Conservation (phyloP, 2,329 filamentous ascomycete species). For the Capronia epimyces region DNA sequence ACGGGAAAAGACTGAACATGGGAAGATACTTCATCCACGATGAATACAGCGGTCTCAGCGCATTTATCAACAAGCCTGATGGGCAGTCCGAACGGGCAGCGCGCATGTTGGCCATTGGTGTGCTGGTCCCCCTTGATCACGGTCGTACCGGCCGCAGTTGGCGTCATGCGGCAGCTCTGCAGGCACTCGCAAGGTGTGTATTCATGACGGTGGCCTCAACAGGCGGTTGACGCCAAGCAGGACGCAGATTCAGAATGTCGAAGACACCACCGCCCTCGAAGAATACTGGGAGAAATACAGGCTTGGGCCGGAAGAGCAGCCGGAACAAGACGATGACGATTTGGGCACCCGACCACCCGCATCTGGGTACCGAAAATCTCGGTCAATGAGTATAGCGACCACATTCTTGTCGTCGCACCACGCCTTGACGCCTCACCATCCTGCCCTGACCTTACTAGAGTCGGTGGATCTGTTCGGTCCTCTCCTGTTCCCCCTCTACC, state of each 20-base stretch:
- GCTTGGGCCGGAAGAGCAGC: constrained; percentile 32
- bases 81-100: constrained; percentile 77
- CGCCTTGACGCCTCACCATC: constrained; percentile 70
- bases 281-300: constrained; percentile 71
- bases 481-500: constrained; percentile 82
- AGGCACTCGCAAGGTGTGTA: constrained; percentile 63
- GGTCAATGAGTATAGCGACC: constrained; percentile 41
- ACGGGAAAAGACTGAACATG: not conserved
- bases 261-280: constrained; percentile 60
- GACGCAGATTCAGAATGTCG: constrained; percentile 58
- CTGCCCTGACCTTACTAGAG: constrained; percentile 72
- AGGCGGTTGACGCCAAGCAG: constrained; percentile 32
- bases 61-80: constrained; percentile 79
- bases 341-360: constrained; percentile 24
- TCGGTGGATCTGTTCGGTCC: constrained; percentile 83
- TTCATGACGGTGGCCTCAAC: not conserved
- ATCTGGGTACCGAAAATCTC: constrained; percentile 32
- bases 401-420: constrained; percentile 44
- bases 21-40: constrained; percentile 87
- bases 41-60: constrained; percentile 78
- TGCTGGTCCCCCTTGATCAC: constrained; percentile 77
- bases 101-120: constrained; percentile 84
- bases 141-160: constrained; percentile 82
- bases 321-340: constrained; percentile 43
- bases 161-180: constrained; percentile 74